Evolutionary conservation across 1,284 basidiomycete species (phyloP), one percentile per base, ranked within the genome.

Genomic region (Pseudozyma thailandica): DNA sequence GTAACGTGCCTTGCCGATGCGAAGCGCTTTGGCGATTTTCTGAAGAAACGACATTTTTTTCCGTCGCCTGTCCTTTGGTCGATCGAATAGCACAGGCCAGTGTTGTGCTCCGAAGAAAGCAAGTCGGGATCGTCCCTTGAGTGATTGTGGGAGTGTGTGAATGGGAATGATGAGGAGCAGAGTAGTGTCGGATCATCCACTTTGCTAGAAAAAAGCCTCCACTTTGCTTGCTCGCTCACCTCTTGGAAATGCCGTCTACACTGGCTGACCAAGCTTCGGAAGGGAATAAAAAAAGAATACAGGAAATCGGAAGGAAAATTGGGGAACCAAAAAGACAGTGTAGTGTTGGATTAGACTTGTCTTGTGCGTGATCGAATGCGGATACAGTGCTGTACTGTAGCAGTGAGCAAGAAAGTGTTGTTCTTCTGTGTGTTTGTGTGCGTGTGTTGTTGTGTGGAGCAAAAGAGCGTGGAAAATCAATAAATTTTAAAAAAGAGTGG

Each of bases 1-100:
- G 70, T 76, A 77, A 16, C 54, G 45, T 2, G 70, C 55, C 16
- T 69, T 69, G 39, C 78, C 79, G 6, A 79, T 56, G 20, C 74
- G 57, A 2, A 81, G 59, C 31, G 65, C 30, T 31, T 54, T 55
- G 12, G 75, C 59, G 13, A 64, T 7, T 21, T 47, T 56, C 27
- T 43, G 44, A 0, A 64, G 42, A 16, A 69, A 6, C 21, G 50
- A 57, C 51, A 62, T 51, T 9, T 23, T 41, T 7, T 21, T 16
- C 13, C 13, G 33, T 35, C 15, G n/a, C n/a, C n/a, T n/a, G 33
- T 35, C 8, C 8, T 31, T 7, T 7, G 30, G 30, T 12, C 13
- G 33, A 5, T 12, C 6, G 8, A 35, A 16, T 9, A n/a, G 6
- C 13, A 35, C 5, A 35, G 15, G 33, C 13, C 6, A 9, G 33